Evolutionary conservation across 352 stramenopile species (phyloP), one percentile per base, ranked within the genome.

Genomic region (Phytophthora sansomeana): DNA sequence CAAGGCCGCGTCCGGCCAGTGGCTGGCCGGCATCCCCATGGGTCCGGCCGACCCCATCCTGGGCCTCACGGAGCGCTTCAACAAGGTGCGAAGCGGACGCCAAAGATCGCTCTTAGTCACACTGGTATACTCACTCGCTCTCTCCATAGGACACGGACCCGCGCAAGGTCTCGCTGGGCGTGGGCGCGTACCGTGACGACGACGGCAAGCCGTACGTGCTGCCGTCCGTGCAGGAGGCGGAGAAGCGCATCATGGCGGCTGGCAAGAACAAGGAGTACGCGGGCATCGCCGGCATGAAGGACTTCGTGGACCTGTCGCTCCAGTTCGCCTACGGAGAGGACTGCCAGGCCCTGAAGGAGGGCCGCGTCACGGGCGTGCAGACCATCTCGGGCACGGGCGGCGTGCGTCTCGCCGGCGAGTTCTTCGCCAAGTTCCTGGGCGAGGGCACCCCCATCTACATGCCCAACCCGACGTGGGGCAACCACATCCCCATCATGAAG

Each of bases 381-480:
- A 98, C 97, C 42, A 96, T 99, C 42, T 99, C 97, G 3, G 98
- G 98, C 56, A 99, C 98, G 39, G 98, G 98, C 60, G 97, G 96
- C 30, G 94, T 98, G 57, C 94, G 98, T 65, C 90, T 99, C 9
- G 92, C 94, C 24, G 97, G 94, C 29, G 96, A 99, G 74, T 96
- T 99, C 66, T 90, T 99, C 61, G 67, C 89, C 49, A 87, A 89
- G 58, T 98, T 97, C 52, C 80, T 92, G 32, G 90, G 92, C 63
- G 86, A 92, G 60, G 75, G 64, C 52, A 95, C 88, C 21, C 82
- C 87, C 5, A 98, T 99, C 69, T 99, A 99, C 89, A 72, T 99
- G 51, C 97, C 98, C 26, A 98, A 99, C 86, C 98, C 98, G 52
- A 99, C 98, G 50, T 99, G 98, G 98, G 96, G 97, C 57, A 99